Evolutionary conservation across 345 rosid species (phyloP).

Genomic region (Linum lewisii): DNA sequence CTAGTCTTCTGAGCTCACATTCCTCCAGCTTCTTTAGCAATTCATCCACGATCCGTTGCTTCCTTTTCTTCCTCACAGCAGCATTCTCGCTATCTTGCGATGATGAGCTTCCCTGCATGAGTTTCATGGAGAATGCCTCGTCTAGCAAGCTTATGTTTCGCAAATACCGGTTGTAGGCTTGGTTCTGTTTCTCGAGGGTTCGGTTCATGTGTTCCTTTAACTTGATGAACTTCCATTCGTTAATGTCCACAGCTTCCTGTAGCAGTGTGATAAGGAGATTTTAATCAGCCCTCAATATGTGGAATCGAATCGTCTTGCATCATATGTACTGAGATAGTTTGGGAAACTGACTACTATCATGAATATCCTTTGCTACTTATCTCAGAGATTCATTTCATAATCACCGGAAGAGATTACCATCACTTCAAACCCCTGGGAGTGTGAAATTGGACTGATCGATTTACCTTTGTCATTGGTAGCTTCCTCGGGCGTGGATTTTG

Average conservation of each 20-base stretch:
- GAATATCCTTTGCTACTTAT: too few relatives aligned
- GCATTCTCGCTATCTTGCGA: slow-evolving; percentile 32
- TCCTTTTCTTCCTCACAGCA: slow-evolving; percentile 29
- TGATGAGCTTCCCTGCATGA: slow-evolving; percentile 26
- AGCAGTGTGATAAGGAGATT: slow-evolving; percentile 15
- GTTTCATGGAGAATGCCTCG: slow-evolving; percentile 54
- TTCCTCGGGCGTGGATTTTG: slow-evolving; percentile 65
- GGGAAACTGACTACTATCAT: too few relatives aligned
- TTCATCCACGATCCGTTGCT: slow-evolving; percentile 39
- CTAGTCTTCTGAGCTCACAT: slow-evolving; percentile 18
- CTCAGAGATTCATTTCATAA: not conserved
- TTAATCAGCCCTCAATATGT: too few relatives aligned
- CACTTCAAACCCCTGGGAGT: slow-evolving; percentile 1
- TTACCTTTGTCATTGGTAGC: slow-evolving; percentile 74
- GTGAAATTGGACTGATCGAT: not conserved
- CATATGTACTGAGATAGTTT: too few relatives aligned
- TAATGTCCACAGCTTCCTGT: slow-evolving; percentile 78
- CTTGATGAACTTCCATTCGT: slow-evolving; percentile 89
- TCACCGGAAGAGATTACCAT: not conserved
- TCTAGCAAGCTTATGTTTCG: slow-evolving; percentile 59
- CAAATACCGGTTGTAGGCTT: slow-evolving; percentile 78
- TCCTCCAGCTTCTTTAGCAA: slow-evolving; percentile 51
- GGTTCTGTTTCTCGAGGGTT: slow-evolving; percentile 68
- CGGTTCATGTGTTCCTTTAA: slow-evolving; percentile 62
- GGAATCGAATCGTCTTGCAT: too few relatives aligned